Evolutionary conservation across 2,329 filamentous ascomycete species (phyloP).

Genomic region (Grosmannia serpens): DNA sequence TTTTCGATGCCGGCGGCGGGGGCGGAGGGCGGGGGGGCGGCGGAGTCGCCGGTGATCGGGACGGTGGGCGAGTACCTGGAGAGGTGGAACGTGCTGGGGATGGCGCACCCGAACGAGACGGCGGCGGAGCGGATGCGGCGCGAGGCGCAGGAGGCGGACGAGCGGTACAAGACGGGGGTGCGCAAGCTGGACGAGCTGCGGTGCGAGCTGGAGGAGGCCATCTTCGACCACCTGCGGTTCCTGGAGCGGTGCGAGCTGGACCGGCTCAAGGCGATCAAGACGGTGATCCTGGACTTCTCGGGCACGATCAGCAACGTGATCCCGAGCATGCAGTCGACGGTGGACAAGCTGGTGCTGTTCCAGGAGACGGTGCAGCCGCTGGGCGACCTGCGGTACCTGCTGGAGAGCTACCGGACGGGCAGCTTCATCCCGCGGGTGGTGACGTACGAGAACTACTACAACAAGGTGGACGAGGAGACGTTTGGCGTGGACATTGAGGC

Average conservation of each 20-base stretch:
- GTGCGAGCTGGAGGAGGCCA: conserved; percentile 91
- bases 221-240: conserved; percentile 84
- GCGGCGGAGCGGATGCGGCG: conserved; percentile 74
- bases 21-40: conserved; percentile 24
- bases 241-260: conserved; percentile 96
- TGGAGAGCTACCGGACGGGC: conserved; percentile 95
- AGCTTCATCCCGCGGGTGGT: conserved; percentile 83
- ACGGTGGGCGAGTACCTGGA: conserved; percentile 81
- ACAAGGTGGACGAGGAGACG: conserved; percentile 92
- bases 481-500: conserved; percentile 98
- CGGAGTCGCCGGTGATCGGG: conserved; percentile 72
- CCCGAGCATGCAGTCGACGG: conserved; percentile 84
- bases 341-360: conserved; percentile 98
- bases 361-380: conserved; percentile 96
- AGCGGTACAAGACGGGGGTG: conserved; percentile 82
- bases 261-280: conserved; percentile 94
- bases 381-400: conserved; percentile 80
- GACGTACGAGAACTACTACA: conserved; percentile 98
- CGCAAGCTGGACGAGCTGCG: conserved; percentile 80
- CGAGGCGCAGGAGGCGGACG: conserved; percentile 82
- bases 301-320: conserved; percentile 97
- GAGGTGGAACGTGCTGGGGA: conserved; percentile 89
- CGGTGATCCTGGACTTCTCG: conserved; percentile 93
- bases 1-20: conserved; percentile 43
- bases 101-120: conserved; percentile 85